phyloP scores from a whole-genome alignment of 2,329 filamentous ascomycete genomes.

The Zymoseptoria tritici region DNA sequence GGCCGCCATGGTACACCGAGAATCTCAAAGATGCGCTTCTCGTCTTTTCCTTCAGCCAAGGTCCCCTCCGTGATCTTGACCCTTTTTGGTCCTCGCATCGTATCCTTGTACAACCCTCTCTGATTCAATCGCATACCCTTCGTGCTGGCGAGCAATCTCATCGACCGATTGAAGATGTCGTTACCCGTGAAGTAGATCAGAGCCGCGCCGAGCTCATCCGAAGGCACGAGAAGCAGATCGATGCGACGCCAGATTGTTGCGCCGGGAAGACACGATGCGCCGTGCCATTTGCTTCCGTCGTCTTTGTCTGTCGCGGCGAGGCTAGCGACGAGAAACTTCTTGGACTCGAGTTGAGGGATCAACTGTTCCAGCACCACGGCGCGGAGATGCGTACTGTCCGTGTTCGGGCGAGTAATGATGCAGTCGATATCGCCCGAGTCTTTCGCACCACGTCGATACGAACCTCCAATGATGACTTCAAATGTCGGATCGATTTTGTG shows the following conservation, averaged over 20 bases:
- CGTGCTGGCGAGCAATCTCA: constrained; percentile 69
- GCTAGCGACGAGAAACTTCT: constrained; percentile 61
- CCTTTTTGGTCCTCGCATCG: constrained; percentile 52
- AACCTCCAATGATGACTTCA: constrained; percentile 70
- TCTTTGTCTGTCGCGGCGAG: constrained; percentile 50
- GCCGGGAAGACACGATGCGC: constrained; percentile 66
- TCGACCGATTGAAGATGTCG: constrained; percentile 85
- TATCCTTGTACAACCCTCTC: constrained; percentile 65
- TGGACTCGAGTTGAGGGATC: constrained; percentile 51
- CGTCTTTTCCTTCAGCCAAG: constrained; percentile 65
- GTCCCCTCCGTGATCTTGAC: constrained; percentile 59
- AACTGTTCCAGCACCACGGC: constrained; percentile 56
- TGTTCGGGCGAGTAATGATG: constrained; percentile 64
- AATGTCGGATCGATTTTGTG: constrained; percentile 54
- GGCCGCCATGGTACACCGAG: constrained; percentile 79
- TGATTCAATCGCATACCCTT: constrained; percentile 84
- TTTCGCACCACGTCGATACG: constrained; percentile 70
- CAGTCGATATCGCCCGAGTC: constrained; percentile 78
- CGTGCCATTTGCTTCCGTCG: constrained; percentile 77
- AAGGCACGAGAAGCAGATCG: constrained; percentile 77
- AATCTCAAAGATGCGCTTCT: constrained; percentile 72
- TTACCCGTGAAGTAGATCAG: constrained; percentile 95
- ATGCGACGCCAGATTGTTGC: constrained; percentile 65
- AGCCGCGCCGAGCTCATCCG: constrained; percentile 71
- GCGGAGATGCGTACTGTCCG: constrained; percentile 51